Percentiles rank a stretch among this genome's conserved stretches.
Conservation (phyloP, 2,329 filamentous ascomycete genomes). For the Xylogone sp. region DNA sequence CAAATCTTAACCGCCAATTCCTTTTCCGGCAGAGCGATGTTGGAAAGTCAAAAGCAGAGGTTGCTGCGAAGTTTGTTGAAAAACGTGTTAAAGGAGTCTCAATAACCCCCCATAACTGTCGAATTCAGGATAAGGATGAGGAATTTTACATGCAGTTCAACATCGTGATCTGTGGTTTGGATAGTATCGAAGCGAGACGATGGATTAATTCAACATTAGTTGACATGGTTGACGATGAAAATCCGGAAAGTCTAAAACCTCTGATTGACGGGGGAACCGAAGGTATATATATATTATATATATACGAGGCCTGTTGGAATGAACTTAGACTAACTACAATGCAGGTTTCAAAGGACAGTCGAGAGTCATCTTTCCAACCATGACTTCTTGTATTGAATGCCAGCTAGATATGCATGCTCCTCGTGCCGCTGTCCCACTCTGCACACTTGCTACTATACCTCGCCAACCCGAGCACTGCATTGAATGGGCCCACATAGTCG, state of each 20-base stretch:
- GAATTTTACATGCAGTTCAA: conserved; percentile 97
- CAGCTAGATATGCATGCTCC: conserved; percentile 98
- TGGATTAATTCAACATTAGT: conserved; percentile 98
- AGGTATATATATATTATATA: conserved; percentile 39
- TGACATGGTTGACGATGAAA: conserved; percentile 79
- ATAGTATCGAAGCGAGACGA: conserved; percentile 94
- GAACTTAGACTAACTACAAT: not conserved
- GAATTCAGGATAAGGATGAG: conserved; percentile 95
- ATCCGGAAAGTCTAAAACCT: conserved; percentile 84
- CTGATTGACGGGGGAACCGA: conserved; percentile 96
- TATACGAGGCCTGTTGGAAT: not conserved
- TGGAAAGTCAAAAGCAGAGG: conserved; percentile 88
- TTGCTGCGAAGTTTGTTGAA: conserved; percentile 89
- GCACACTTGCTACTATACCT: conserved; percentile 92
- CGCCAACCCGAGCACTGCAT: conserved; percentile 97
- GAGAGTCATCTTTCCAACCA: conserved; percentile 83
- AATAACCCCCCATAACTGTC: conserved; percentile 90
- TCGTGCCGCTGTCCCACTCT: conserved; percentile 92
- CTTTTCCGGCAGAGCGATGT: conserved; percentile 91
- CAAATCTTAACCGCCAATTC: conserved; percentile 96
- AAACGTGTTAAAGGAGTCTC: conserved; percentile 82
- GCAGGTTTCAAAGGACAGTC: conserved; percentile 93
- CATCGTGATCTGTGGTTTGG: conserved; percentile 87
- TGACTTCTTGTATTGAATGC: conserved; percentile 96
- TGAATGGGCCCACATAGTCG: conserved; percentile 98